Evolutionary conservation across 2,329 filamentous ascomycete genomes (phyloP), one percentile per base, ranked within the genome.

Genomic region (Dissoconium aciculare): DNA sequence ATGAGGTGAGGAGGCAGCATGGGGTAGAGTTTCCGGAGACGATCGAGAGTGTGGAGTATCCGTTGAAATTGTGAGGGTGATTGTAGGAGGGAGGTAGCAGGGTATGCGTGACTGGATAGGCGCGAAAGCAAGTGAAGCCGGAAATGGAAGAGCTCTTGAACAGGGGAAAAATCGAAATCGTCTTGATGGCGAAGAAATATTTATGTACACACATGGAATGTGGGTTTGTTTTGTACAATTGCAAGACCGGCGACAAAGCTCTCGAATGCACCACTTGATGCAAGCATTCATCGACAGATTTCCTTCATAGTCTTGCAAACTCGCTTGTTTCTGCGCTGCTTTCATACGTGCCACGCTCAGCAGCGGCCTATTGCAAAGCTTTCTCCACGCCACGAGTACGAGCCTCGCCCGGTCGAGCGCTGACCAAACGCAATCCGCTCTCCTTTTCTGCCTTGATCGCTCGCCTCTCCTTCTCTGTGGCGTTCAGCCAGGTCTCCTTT

Each of bases 1-100:
- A 80, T 59, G 68, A 76, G 55, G 69, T 74, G 9, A 62, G 74
- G 45, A 66, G 58, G 51, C 71, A 78, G 56, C 66, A 67, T 30
- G 69, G 64, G 2, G 54, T 80, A 51, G 61, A 48, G 32, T 79
- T 77, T 55, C 72, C 74, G 1, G 64, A 74, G 40, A 65, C 67
- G 52, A 78, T 80, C 49, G 74, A 79, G 63, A 70, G 59, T 30
- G 59, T 59, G 11, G 57, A 66, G 13, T 71, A 65, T 48, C 67
- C 67, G 31, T 46, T 67, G 17, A 48, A 59, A 34, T 33, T 55
- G 33, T 53, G 47, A 23, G 19, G 8, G 19, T 24, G n/a, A n/a
- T 23, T 23, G 19, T 23, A 23, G n/a, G 19, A n/a, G n/a, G 19
- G n/a, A 23, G 19, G 19, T 23, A 23, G 8, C 19, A 8, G 19